Base-by-base conservation (phyloP, 352 stramenopile species). In the Phytophthora ohioensis region DNA sequence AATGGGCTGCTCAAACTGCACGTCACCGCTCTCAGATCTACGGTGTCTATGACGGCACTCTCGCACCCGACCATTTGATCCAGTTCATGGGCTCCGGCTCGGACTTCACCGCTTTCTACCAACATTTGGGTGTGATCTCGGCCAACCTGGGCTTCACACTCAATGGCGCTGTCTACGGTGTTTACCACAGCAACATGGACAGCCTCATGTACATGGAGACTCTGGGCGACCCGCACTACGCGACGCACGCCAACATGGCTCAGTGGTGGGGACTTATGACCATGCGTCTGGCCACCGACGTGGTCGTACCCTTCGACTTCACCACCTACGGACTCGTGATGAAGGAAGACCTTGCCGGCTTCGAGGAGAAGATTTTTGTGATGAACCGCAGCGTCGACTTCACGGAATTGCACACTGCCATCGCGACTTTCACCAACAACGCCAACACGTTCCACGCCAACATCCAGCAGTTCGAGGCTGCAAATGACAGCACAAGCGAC, bases 181-280 rank as follows among this genome's bases (percentile, higher is more conserved):
- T 79, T 12, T 95, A 97, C 70, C 90, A 97, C 73, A 91, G 75
- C 54, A 85, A 91, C 32, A 97, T 95, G 78, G 90, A 97, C 76
- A 93, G 76, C 46, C 78, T 95, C 53, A 77, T 73, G 59, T 97
- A 87, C 67, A 72, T 91, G 51, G 81, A 92, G 39, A 86, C 49
- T 11, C 57, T 82, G 15, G 85, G 68, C 5, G 87, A 94, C 53
- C 85, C 87, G 54, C 57, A 76, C 35, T 93, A 85, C 67, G 66
- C 58, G 30, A 81, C 79, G 9, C 80, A 93, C 61, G 66, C 65
- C 6, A 79, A 76, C 49, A 76, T 79, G 51, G 58, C 83, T 10
- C 69, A 78, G 34, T 84, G 90, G 62, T 91, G 86, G 77, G 83
- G 80, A 7, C 60, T 91, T n/a, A 52, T 92, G 43, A 77, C 75